Conservation (phyloP, 2,329 filamentous ascomycete genomes). For the Penicillium sp. region DNA sequence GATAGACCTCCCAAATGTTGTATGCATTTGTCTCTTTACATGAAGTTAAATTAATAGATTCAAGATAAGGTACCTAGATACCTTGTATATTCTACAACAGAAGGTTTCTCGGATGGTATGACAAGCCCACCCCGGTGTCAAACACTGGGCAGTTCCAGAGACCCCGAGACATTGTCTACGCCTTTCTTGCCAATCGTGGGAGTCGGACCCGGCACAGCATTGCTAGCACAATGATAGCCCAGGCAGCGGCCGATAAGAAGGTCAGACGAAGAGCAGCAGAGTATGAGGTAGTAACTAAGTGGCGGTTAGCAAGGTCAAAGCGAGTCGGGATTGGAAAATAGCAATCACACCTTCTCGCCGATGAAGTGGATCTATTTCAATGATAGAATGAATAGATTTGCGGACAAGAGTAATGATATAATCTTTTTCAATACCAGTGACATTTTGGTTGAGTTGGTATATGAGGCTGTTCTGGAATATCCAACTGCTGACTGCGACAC, state of each 20-base stretch:
- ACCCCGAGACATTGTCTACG: neutral
- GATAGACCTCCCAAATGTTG: neutral
- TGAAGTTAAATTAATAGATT: neutral
- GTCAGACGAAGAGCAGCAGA: slow-evolving; percentile 38
- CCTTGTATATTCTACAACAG: neutral
- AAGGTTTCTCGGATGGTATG: neutral
- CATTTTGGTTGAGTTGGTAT: slow-evolving; percentile 57
- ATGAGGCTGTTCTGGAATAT: slow-evolving; percentile 70
- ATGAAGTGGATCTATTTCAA: slow-evolving; percentile 46
- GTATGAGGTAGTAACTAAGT: slow-evolving; percentile 39
- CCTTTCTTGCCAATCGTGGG: slow-evolving; percentile 32
- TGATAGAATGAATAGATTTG: slow-evolving; percentile 51
- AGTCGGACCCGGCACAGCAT: slow-evolving; percentile 35
- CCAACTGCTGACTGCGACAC: slow-evolving; percentile 69
- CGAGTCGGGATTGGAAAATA: neutral
- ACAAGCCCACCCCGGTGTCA: neutral
- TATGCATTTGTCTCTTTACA: neutral
- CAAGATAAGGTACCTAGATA: neutral
- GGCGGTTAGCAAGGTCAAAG: slow-evolving; percentile 17
- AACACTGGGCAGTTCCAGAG: neutral
- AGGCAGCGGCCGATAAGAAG: slow-evolving; percentile 40
- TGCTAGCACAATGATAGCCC: slow-evolving; percentile 35
- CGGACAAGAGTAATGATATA: slow-evolving; percentile 52
- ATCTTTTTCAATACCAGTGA: slow-evolving; percentile 59
- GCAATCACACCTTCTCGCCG: slow-evolving; percentile 47